Evolutionary conservation across 345 rosid species (phyloP), one percentile per base, ranked within the genome.

Genomic region (Euphorbia pulcherrima): DNA sequence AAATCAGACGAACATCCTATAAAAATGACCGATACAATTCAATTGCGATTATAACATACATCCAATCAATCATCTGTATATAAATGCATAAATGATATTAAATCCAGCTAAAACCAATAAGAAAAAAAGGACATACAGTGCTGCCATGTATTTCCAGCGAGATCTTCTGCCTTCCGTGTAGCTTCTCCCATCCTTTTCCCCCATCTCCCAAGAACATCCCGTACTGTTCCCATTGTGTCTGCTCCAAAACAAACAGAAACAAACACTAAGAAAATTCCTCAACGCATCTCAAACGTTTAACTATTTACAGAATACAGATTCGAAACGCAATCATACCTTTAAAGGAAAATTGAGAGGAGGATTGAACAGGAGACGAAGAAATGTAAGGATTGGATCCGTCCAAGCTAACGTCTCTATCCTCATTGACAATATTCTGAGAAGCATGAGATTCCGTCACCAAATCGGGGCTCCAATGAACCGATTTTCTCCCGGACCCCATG

Each of bases 401-500:
- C n/a, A 57, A 18, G 20, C 24, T 5, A 48, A 50, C 70, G 17
- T 52, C 62, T 3, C 21, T 37, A 11, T 35, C 47, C 10, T 59
- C 66, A 47, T 48, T 46, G 13, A 2, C 20, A 9, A 28, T 9
- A 21, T 50, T 29, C 5, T 28, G 13, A 72, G 75, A 26, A 52
- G 74, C 73, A 18, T 67, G 84, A 20, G 92, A 76, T 64, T 76
- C 85, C n/a, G 81, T 62, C 4, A 87, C 90, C 87, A 86, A 77
- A 35, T 83, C 87, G 67, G 92, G 86, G 74, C 87, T 87, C 96
- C 96, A 87, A 66, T 74, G 86, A 12, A 87, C 92, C 68, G 86
- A 83, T 69, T 89, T 89, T 80, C 75, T 83, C 70, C 79, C 79
- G 52, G 87, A 75, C 51, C 58, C 30, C 9, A 77, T n/a, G 3